These are phyloP conservation scores for Sonneratia alba DNA, from an alignment of 345 rosid species.

Conservation along the genomic window DNA sequence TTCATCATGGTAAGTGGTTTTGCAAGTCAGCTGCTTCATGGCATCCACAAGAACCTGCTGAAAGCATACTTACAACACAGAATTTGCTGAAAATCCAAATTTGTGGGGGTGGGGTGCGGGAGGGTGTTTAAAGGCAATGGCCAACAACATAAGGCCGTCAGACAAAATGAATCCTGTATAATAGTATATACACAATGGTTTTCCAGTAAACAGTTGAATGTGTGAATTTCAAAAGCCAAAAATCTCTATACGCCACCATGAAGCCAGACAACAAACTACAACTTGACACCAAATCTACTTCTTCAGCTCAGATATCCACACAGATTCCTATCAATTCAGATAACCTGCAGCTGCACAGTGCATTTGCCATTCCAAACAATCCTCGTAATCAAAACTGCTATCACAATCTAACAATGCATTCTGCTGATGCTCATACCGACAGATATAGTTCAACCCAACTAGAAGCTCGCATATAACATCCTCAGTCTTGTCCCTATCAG, in stretches of 20 bases:
- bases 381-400: conserved; percentile 91
- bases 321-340: conserved; percentile 12
- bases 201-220: conserved; percentile 9
- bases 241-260: conserved; percentile 14
- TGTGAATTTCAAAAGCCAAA: conserved; percentile 21
- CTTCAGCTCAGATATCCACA: neutral
- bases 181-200: conserved; percentile 6
- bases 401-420: conserved; percentile 82
- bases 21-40: neutral
- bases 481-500: conserved; percentile 80
- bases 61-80: neutral
- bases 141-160: neutral
- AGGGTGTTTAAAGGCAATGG: neutral
- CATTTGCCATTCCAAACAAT: conserved; percentile 84
- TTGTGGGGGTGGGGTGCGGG: no score
- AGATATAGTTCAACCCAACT: conserved; percentile 85
- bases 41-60: neutral
- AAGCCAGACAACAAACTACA: conserved; percentile 19
- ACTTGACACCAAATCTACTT: conserved; percentile 6
- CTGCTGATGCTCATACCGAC: conserved; percentile 88
- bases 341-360: conserved; percentile 41
- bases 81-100: neutral
- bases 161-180: conserved; percentile 5
- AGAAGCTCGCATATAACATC: conserved; percentile 71
- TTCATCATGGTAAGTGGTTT: neutral